These are phyloP conservation scores for Rhododendron vialii DNA, from an alignment of 148 eudicot species.

Conservation along the genomic window DNA sequence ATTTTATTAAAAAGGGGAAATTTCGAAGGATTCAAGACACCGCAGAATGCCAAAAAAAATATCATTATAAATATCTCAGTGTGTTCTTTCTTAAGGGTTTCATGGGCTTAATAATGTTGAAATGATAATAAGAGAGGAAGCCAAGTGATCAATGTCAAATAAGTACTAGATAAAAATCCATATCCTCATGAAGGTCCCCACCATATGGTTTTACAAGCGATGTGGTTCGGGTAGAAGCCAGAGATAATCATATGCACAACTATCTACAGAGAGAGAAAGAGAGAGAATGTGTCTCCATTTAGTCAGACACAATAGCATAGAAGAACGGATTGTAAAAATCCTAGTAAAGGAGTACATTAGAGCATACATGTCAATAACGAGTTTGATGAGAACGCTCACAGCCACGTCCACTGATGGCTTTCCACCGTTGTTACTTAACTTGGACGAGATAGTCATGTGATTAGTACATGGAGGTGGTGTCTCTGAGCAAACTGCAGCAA, in stretches of 20 bases:
- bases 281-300: neutral
- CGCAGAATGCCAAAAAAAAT: neutral
- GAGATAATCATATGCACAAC: neutral
- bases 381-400: slow-evolving; percentile 96
- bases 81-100: neutral
- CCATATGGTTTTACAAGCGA: neutral
- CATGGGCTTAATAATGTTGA: neutral
- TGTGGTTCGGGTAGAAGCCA: neutral
- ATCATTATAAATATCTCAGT: neutral
- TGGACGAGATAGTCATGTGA: slow-evolving; percentile 65
- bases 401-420: slow-evolving; percentile 93
- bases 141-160: neutral
- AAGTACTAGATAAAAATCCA: neutral
- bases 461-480: slow-evolving; percentile 48
- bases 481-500: slow-evolving; percentile 94
- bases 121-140: neutral
- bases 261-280: neutral
- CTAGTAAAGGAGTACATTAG: slow-evolving; percentile 3
- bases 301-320: neutral
- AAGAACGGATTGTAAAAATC: neutral
- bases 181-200: neutral
- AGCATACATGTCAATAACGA: slow-evolving; percentile 97
- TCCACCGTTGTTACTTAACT: slow-evolving; percentile 57
- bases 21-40: neutral
- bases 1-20: neutral